Evolutionary conservation across 2,329 filamentous ascomycete species (phyloP).

Genomic region (Dactylellina drechsleri): DNA sequence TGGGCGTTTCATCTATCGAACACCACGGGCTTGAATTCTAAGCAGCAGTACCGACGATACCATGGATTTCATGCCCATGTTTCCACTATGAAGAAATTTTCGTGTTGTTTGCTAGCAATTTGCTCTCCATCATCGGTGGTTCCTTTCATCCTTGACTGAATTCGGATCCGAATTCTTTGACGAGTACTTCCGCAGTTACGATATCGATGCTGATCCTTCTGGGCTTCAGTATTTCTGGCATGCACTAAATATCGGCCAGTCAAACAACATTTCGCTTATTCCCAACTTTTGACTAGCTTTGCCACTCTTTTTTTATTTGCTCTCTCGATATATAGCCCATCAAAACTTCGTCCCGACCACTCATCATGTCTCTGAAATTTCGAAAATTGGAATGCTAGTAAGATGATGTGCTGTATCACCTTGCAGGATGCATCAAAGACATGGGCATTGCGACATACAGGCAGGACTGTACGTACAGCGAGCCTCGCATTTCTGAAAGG

Average conservation of each 20-base stretch:
- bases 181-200: slow-evolving; percentile 18
- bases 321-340: slow-evolving; percentile 9
- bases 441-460: slow-evolving; percentile 54
- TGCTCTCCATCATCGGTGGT: slow-evolving; percentile 8
- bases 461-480: slow-evolving; percentile 24
- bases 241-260: slow-evolving; percentile 7
- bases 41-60: not conserved
- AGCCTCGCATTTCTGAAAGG: slow-evolving; percentile 1
- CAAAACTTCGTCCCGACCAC: not conserved
- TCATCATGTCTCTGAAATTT: slow-evolving; percentile 1
- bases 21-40: slow-evolving; percentile 12
- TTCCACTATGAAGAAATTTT: too few species aligned
- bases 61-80: too few species aligned
- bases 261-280: not conserved
- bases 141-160: slow-evolving; percentile 15
- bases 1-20: slow-evolving; percentile 17
- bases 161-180: slow-evolving; percentile 34
- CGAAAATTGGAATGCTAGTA: slow-evolving; percentile 8
- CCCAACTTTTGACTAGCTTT: too few species aligned
- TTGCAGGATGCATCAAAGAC: slow-evolving; percentile 52
- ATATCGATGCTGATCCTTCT: slow-evolving; percentile 12
- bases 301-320: not conserved
- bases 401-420: slow-evolving; percentile 54
- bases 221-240: slow-evolving; percentile 6
- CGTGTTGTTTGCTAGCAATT: slow-evolving; percentile 23